Conservation (phyloP, 2,329 filamentous ascomycete species). For the Elsinoe perseae region DNA sequence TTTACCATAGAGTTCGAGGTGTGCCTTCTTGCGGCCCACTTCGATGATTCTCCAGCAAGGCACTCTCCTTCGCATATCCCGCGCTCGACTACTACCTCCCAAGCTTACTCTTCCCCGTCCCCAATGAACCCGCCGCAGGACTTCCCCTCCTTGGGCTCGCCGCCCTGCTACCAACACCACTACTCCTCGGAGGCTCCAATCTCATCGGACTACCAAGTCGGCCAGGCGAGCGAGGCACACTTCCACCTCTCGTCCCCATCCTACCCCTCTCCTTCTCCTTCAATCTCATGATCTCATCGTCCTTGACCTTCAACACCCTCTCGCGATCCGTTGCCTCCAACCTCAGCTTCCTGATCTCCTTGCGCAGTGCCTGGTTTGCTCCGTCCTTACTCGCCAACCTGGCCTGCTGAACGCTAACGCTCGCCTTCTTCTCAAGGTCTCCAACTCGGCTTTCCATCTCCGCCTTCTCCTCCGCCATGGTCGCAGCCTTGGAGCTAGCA, state of each 20-base stretch:
- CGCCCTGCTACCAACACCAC: slow-evolving; percentile 23
- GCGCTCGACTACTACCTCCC: not conserved
- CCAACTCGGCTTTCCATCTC: slow-evolving; percentile 36
- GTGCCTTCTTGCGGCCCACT: too few species aligned
- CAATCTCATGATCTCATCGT: slow-evolving; percentile 30
- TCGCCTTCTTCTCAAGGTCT: slow-evolving; percentile 23
- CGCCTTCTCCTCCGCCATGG: slow-evolving; percentile 41
- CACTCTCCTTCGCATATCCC: too few species aligned
- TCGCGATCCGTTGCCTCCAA: slow-evolving; percentile 25
- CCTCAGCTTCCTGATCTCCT: slow-evolving; percentile 26
- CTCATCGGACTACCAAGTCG: slow-evolving; percentile 28
- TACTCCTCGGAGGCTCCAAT: slow-evolving; percentile 18
- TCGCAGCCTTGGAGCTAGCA: slow-evolving; percentile 43
- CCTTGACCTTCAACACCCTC: slow-evolving; percentile 25
- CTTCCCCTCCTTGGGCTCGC: slow-evolving; percentile 27
- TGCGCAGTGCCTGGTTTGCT: slow-evolving; percentile 20
- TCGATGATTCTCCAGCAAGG: too few species aligned
- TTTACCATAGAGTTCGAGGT: too few species aligned
- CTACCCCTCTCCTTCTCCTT: slow-evolving; percentile 28
- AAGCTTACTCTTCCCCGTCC: slow-evolving; percentile 12
- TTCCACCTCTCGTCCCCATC: slow-evolving; percentile 31
- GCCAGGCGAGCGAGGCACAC: slow-evolving; percentile 31
- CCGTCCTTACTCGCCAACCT: slow-evolving; percentile 23
- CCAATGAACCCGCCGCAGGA: slow-evolving; percentile 22
- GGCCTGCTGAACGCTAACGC: slow-evolving; percentile 24